Evolutionary conservation across 2,329 filamentous ascomycete genomes (phyloP).

Genomic region (Sphaceloma murrayae): DNA sequence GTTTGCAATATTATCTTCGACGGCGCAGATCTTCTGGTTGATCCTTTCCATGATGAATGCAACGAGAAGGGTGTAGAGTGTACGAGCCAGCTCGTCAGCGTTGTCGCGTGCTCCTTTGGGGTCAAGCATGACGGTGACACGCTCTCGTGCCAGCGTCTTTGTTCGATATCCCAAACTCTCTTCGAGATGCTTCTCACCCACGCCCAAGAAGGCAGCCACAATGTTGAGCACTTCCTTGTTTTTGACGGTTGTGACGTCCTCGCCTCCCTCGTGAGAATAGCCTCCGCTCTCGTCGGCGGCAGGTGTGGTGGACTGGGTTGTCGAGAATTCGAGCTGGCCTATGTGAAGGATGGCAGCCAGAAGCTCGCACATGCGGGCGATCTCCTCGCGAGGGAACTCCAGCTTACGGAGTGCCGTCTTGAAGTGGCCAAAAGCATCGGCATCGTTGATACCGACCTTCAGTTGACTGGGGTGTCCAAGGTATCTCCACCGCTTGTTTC

Average conservation of each 20-base stretch:
- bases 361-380: slow-evolving; percentile 94
- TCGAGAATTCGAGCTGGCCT: slow-evolving; percentile 89
- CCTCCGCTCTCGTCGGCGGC: slow-evolving; percentile 86
- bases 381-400: slow-evolving; percentile 85
- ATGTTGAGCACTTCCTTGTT: slow-evolving; percentile 85
- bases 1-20: slow-evolving; percentile 81
- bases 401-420: slow-evolving; percentile 90
- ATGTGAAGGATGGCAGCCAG: slow-evolving; percentile 93
- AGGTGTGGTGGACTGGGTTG: slow-evolving; percentile 65
- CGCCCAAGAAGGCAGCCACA: slow-evolving; percentile 88
- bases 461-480: slow-evolving; percentile 92
- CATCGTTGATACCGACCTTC: slow-evolving; percentile 93
- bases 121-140: slow-evolving; percentile 97
- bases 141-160: slow-evolving; percentile 89
- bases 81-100: slow-evolving; percentile 86
- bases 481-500: slow-evolving; percentile 84
- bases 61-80: slow-evolving; percentile 85
- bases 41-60: slow-evolving; percentile 88
- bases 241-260: slow-evolving; percentile 75
- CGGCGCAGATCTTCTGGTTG: slow-evolving; percentile 79
- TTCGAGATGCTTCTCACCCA: slow-evolving; percentile 72
- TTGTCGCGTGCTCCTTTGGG: slow-evolving; percentile 81
- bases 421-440: slow-evolving; percentile 93
- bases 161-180: slow-evolving; percentile 89
- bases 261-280: slow-evolving; percentile 88